phyloP scores from a whole-genome alignment of 495 filamentous ascomycete species.

The Endocarpon pusillum region DNA sequence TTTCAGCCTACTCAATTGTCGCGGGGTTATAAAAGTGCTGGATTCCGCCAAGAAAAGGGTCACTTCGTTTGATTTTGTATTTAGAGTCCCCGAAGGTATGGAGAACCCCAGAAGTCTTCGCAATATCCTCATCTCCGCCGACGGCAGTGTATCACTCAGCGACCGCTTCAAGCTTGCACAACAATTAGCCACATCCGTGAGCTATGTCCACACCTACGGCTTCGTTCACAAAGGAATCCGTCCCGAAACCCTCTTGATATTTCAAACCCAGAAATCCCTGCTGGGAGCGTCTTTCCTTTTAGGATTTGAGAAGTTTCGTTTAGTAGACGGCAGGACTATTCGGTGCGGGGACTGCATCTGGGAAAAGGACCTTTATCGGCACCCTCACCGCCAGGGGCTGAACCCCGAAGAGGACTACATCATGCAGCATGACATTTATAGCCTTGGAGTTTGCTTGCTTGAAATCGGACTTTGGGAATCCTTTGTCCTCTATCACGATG shows the following conservation, averaged over 20 bases:
- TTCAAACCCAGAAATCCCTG: conserved; percentile 11
- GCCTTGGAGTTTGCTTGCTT: conserved; percentile 40
- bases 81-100: conserved; percentile 6
- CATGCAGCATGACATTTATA: conserved; percentile 53
- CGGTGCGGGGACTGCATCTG: conserved; percentile 22
- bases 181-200: conserved; percentile 26
- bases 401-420: conserved; percentile 22
- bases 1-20: conserved; percentile 33
- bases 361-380: conserved; percentile 37
- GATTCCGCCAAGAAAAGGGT: neutral
- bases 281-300: conserved; percentile 23
- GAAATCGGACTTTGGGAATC: conserved; percentile 44
- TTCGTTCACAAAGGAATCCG: conserved; percentile 44
- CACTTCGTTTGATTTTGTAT: conserved; percentile 7
- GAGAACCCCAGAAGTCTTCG: conserved; percentile 13
- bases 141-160: conserved; percentile 10
- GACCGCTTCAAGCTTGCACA: conserved; percentile 24
- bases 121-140: conserved; percentile 3
- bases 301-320: conserved; percentile 33
- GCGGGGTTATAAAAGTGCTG: conserved; percentile 14
- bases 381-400: conserved; percentile 33
- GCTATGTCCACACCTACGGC: conserved; percentile 30
- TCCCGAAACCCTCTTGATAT: conserved; percentile 33
- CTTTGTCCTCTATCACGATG: conserved; percentile 21
- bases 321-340: conserved; percentile 20